Evolutionary conservation across 257 asterid species (phyloP).

Genomic region (Rhazya stricta): DNA sequence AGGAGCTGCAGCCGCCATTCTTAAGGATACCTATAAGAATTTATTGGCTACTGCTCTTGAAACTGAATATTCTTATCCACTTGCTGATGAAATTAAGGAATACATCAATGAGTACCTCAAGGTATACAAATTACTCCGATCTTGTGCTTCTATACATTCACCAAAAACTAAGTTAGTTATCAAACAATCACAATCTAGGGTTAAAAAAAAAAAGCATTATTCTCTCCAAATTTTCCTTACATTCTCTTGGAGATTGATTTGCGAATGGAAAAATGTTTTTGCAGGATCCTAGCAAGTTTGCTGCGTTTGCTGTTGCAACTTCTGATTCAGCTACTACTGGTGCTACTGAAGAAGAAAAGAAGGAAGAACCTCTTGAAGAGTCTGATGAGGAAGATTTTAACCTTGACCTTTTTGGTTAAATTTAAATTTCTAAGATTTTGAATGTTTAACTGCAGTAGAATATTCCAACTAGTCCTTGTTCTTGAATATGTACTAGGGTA

Average conservation of each 20-base stretch:
- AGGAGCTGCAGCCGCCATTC: conserved; percentile 23
- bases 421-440: background rate
- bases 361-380: conserved; percentile 12
- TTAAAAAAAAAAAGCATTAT: too few relatives aligned
- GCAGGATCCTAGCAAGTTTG: conserved; percentile 20
- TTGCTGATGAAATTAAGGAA: conserved; percentile 20
- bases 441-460: background rate
- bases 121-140: conserved; percentile 1
- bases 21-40: conserved; percentile 17
- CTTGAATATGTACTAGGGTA: too few relatives aligned
- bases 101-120: conserved; percentile 9
- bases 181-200: background rate
- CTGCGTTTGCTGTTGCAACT: conserved; percentile 4
- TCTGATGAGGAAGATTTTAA: conserved; percentile 6
- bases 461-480: background rate
- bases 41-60: conserved; percentile 17
- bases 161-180: background rate
- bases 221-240: background rate
- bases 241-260: background rate
- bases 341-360: conserved; percentile 3
- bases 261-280: background rate
- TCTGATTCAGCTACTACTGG: background rate
- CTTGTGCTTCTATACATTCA: background rate
- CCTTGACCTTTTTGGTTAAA: conserved; percentile 7
- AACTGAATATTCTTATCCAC: conserved; percentile 17